Evolutionary conservation across 257 asterid genomes (phyloP), one percentile per base, ranked within the genome.

Genomic region (Plantago elongata): DNA sequence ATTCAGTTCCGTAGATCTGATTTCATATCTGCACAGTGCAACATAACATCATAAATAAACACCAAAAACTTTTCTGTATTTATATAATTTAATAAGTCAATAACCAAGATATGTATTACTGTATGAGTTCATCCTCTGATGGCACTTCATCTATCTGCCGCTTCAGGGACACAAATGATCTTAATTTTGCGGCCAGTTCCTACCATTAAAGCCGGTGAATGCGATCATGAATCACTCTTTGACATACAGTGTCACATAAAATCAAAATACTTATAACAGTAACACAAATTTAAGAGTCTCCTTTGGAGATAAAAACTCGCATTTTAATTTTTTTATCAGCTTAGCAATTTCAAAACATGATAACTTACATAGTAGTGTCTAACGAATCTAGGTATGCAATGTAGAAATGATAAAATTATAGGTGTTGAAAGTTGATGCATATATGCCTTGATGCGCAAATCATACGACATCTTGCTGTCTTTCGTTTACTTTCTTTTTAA

Each of bases 41-140:
- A 52, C 48, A 37, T 56, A 48, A 60, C 50, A 16, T 13, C 14
- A 40, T 38, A 54, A 11, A 40, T 49, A 48, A 54, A 42, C 42
- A 64, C 45, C n/a, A 48, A 44, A 11, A 29, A 1, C 27, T 38
- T 37, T 45, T 62, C 55, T 9, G 61, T 47, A 5, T 7, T 43
- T 57, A 22, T 57, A 22, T 34, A 54, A 68, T 44, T 65, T 47
- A 13, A n/a, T 16, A 63, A 55, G 70, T 49, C 47, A 68, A 54
- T 48, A 42, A 48, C 11, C 9, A 30, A 76, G 69, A 76, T 51
- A 67, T 27, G 62, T 45, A 46, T 52, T 89, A 90, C 97, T 87
- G 97, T 67, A 77, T 84, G 59, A 87, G 84, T 80, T 90, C 97
- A 64, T 84, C 84, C 52, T 82, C 89, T 18, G 81, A 64, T 68